These are phyloP conservation scores for Hippophae gyantsensis DNA, from an alignment of 306 rosid genomes.

Conservation along the genomic window DNA sequence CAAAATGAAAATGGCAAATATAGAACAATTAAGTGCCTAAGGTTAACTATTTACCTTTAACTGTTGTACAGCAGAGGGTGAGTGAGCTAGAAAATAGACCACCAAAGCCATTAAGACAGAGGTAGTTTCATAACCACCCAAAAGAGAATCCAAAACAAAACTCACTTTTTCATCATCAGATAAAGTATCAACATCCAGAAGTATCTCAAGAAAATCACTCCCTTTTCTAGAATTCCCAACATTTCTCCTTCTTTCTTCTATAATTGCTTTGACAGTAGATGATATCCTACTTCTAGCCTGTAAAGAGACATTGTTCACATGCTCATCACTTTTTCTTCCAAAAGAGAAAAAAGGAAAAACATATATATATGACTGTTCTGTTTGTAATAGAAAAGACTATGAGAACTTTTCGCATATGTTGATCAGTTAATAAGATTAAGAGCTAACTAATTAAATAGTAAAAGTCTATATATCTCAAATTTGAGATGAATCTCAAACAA, in stretches of 20 bases:
- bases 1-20: no score
- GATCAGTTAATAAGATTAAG: no score
- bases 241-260: slow-evolving; percentile 26
- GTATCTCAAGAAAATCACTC: slow-evolving; percentile 32
- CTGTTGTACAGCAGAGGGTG: slow-evolving; percentile 22
- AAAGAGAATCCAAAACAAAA: slow-evolving; percentile 27
- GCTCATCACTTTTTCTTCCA: slow-evolving; percentile 3
- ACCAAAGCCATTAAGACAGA: slow-evolving; percentile 25
- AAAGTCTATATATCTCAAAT: no score
- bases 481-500: no score
- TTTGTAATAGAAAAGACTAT: no score
- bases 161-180: slow-evolving; percentile 32
- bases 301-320: slow-evolving; percentile 21
- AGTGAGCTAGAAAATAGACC: slow-evolving; percentile 26
- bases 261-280: slow-evolving; percentile 26
- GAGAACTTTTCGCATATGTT: no score
- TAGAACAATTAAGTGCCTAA: no score
- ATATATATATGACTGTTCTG: no score
- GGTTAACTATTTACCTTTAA: slow-evolving; percentile 15
- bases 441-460: no score
- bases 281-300: slow-evolving; percentile 34
- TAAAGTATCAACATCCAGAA: slow-evolving; percentile 19
- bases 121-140: slow-evolving; percentile 37
- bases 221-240: slow-evolving; percentile 1
- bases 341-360: neutral